Evolutionary conservation across 108 stramenopile species (phyloP).

Genomic region (Nitzschia sp.): DNA sequence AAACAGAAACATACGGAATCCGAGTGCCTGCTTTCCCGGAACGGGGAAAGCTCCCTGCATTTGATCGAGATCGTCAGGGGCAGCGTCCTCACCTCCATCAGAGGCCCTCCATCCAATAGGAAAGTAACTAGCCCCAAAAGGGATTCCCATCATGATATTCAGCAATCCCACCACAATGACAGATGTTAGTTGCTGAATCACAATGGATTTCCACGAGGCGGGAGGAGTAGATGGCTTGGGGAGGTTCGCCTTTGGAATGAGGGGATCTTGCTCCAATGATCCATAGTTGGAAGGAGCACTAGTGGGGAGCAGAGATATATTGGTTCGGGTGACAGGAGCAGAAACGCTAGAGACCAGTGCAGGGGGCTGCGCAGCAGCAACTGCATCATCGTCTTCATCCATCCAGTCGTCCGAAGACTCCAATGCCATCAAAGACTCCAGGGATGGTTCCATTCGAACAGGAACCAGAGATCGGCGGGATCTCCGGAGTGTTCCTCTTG

Average conservation of each 20-base stretch:
- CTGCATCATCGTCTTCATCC: not conserved
- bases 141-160: constrained; percentile 70
- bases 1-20: constrained; percentile 81
- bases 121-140: constrained; percentile 74
- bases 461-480: constrained; percentile 6
- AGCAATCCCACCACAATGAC: constrained; percentile 51
- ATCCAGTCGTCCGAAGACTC: not conserved
- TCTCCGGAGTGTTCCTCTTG: constrained; percentile 15
- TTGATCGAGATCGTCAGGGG: constrained; percentile 8
- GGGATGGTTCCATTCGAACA: constrained; percentile 1
- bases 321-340: no score
- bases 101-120: constrained; percentile 56
- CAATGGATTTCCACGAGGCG: not conserved
- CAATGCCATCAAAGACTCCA: not conserved
- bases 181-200: constrained; percentile 45
- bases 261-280: not conserved
- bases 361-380: not conserved
- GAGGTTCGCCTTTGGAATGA: not conserved
- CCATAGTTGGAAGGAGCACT: not conserved
- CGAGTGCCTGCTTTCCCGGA: constrained; percentile 71
- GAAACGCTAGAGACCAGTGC: not conserved
- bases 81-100: not conserved
- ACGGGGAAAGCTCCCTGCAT: constrained; percentile 46
- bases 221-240: not conserved
- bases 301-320: no score